Percentiles rank a stretch among this genome's conserved stretches.
Evolutionary conservation across 495 filamentous ascomycete genomes (phyloP).

Genomic region (Penicillium argentinense): DNA sequence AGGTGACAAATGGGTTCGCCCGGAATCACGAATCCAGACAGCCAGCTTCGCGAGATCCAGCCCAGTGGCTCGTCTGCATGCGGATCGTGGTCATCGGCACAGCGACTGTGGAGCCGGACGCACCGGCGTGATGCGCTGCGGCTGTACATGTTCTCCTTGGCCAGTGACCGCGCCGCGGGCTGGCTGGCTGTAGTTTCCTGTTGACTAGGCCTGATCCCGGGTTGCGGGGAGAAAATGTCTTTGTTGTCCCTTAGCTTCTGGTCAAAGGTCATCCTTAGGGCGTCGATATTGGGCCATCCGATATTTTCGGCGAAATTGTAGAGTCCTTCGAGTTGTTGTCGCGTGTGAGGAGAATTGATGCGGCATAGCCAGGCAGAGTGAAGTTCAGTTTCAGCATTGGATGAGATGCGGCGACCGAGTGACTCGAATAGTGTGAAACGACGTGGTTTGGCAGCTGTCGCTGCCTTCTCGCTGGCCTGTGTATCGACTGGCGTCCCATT

Average conservation of each 20-base stretch:
- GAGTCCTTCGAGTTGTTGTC: slow-evolving; percentile 50
- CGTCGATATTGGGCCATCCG: slow-evolving; percentile 47
- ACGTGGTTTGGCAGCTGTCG: slow-evolving; percentile 23
- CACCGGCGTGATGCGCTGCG: slow-evolving; percentile 28
- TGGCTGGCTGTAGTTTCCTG: slow-evolving; percentile 1
- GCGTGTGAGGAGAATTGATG: slow-evolving; percentile 37
- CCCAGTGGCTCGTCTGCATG: slow-evolving; percentile 41
- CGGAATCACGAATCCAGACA: slow-evolving; percentile 76
- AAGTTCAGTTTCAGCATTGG: slow-evolving; percentile 12
- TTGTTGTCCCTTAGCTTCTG: slow-evolving; percentile 13
- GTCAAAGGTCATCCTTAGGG: slow-evolving; percentile 28
- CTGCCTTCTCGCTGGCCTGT: slow-evolving; percentile 8
- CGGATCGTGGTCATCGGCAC: slow-evolving; percentile 11
- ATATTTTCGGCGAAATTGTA: slow-evolving; percentile 51
- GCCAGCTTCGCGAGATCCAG: slow-evolving; percentile 80
- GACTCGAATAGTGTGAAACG: slow-evolving; percentile 28
- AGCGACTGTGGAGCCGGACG: slow-evolving; percentile 25
- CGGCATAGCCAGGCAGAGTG: slow-evolving; percentile 38
- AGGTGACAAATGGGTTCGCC: slow-evolving; percentile 73
- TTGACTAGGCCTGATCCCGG: background rate
- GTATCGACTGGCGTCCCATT: background rate
- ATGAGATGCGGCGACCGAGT: slow-evolving; percentile 24
- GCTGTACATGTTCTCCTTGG: slow-evolving; percentile 32
- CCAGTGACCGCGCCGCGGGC: background rate
- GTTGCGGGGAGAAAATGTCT: slow-evolving; percentile 6